A percentile compares a stretch with the other conserved stretches of the same genome.
Conservation (phyloP, 2,329 filamentous ascomycete genomes). For the Thyridium curvatum region DNA sequence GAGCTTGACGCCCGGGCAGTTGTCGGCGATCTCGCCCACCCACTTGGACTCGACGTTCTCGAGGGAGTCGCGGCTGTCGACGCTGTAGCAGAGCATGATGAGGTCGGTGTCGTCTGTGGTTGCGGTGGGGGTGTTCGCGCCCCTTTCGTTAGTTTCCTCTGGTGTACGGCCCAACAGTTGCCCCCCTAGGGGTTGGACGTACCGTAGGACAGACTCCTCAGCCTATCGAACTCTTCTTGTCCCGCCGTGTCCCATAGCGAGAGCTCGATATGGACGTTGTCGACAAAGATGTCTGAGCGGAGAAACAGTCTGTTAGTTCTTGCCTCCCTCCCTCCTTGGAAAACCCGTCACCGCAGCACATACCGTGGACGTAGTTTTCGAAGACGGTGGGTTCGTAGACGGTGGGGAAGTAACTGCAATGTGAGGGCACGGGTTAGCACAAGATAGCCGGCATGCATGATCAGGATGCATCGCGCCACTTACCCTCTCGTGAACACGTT, state of each 20-base stretch:
- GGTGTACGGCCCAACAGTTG: too few species aligned
- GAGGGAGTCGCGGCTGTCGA: slow-evolving; percentile 92
- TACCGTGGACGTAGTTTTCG: slow-evolving; percentile 98
- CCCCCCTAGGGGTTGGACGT: too few species aligned
- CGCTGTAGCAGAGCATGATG: slow-evolving; percentile 98
- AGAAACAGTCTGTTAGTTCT: slow-evolving; percentile 1
- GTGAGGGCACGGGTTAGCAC: slow-evolving; percentile 11
- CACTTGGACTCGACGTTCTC: slow-evolving; percentile 99
- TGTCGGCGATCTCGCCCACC: slow-evolving; percentile 96
- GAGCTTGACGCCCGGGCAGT: slow-evolving; percentile 91
- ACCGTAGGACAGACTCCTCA: slow-evolving; percentile 93
- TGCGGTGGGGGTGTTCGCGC: too few species aligned
- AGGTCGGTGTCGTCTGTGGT: slow-evolving; percentile 84
- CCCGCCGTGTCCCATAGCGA: slow-evolving; percentile 98
- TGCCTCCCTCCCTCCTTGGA: not conserved
- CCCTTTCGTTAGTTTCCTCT: too few species aligned
- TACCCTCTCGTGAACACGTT: slow-evolving; percentile 99
- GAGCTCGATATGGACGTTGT: slow-evolving; percentile 92
- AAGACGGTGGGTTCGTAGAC: slow-evolving; percentile 98
- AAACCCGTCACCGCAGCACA: slow-evolving; percentile 15
- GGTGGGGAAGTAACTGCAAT: slow-evolving; percentile 81
- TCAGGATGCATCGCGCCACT: slow-evolving; percentile 21
- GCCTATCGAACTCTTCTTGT: slow-evolving; percentile 96
- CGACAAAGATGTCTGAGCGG: slow-evolving; percentile 91
- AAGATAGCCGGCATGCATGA: not conserved